Evolutionary conservation across 352 stramenopile genomes (phyloP).

Genomic region (Pythium vanterpoolii): DNA sequence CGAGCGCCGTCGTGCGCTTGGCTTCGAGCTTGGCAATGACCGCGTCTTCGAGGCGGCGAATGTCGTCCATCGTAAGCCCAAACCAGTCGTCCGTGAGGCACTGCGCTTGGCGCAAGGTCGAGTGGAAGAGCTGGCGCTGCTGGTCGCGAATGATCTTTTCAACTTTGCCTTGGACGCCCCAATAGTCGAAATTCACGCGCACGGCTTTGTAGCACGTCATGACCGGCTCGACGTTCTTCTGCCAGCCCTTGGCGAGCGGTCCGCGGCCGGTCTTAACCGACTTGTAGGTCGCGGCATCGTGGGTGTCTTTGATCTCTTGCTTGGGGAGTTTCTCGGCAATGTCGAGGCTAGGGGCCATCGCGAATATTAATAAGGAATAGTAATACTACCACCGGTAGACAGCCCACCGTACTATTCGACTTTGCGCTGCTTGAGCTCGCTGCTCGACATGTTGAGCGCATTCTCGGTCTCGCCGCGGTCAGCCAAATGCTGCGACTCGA

Average conservation of each 20-base stretch:
- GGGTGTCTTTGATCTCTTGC: slow-evolving; percentile 68
- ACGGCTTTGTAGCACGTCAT: slow-evolving; percentile 89
- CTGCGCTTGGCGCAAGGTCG: slow-evolving; percentile 44
- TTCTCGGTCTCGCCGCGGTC: slow-evolving; percentile 66
- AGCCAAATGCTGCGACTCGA: slow-evolving; percentile 73
- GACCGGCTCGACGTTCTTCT: slow-evolving; percentile 62
- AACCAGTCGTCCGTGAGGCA: slow-evolving; percentile 83
- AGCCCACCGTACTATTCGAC: slow-evolving; percentile 77
- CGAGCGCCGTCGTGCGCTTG: slow-evolving; percentile 50
- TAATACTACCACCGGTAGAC: too few relatives aligned
- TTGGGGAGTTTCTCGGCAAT: slow-evolving; percentile 77
- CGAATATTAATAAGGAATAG: too few relatives aligned
- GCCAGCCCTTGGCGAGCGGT: slow-evolving; percentile 61
- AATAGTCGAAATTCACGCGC: slow-evolving; percentile 88
- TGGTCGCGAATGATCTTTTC: slow-evolving; percentile 84
- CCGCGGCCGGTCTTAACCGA: slow-evolving; percentile 32
- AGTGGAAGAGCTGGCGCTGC: slow-evolving; percentile 81
- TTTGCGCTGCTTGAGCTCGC: slow-evolving; percentile 71
- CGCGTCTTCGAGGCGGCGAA: slow-evolving; percentile 71
- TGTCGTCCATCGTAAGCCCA: slow-evolving; percentile 81
- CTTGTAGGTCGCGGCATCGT: slow-evolving; percentile 44
- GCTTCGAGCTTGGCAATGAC: slow-evolving; percentile 74
- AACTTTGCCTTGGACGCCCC: slow-evolving; percentile 76
- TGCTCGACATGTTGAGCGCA: slow-evolving; percentile 56
- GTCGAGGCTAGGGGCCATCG: slow-evolving; percentile 41